Evolutionary conservation across 495 filamentous ascomycete species (phyloP), one percentile per base, ranked within the genome.

Genomic region (Neurospora sp.): DNA sequence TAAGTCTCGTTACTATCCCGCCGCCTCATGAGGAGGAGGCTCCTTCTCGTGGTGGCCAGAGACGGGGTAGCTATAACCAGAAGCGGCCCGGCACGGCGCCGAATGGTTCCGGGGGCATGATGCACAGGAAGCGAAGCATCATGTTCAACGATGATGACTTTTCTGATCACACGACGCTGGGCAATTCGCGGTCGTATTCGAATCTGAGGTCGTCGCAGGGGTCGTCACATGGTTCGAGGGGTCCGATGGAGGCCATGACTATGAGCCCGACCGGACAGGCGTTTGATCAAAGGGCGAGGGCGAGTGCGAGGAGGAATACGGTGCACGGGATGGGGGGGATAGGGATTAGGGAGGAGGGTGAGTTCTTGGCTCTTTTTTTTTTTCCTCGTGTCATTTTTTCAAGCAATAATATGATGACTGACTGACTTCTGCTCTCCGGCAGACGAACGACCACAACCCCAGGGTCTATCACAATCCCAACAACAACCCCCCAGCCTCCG

Each of bases 291-390:
- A 61, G 53, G 53, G 53, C 53, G 27, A 61, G 53, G 6, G 53
- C 53, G 46, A 53, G 27, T 61, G 7, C 16, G 27, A 18, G 53
- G 53, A 61, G 75, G 20, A 76, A 73, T 53, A 75, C 75, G 16
- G 73, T 75, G 31, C 73, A 76, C 18, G 53, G 53, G 14, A 35
- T 61, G 53, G 53, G 27, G 12, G 53, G 53, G 14, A 9, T 61
- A 5, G 75, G 71, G 3, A 73, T 71, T 40, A 48, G 9, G 16
- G 42, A 75, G 73, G 75, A 76, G 44, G 73, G 75, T 76, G 10
- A 18, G 71, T 68, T 31, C 12, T 41, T 27, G 27, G 27, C 27
- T 27, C 27, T 27, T 27, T 27, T 27, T 27, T 27, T 27, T n/a
- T n/a, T n/a, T n/a, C n/a, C 27, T 27, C 27, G 27, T 27, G 27